A percentile compares a stretch with the other conserved stretches of the same genome.
phyloP scores from a whole-genome alignment of 495 filamentous ascomycete species.

The Gamarada debralockiae region DNA sequence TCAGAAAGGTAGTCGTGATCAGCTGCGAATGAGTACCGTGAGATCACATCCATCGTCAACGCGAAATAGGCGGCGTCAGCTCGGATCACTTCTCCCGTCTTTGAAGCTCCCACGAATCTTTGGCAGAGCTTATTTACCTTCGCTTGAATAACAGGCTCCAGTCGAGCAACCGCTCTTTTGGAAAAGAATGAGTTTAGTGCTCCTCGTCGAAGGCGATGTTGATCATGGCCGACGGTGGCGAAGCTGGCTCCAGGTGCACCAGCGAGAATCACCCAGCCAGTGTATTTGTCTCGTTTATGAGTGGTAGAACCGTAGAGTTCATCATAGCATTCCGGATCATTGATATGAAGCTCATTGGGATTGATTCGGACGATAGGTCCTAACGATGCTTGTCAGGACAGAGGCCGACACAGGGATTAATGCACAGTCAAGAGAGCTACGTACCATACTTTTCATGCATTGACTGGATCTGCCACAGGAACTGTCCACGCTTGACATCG shows the following conservation, averaged over 20 bases:
- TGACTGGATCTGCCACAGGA: constrained; percentile 19
- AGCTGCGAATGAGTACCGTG: neutral
- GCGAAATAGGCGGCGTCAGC: neutral
- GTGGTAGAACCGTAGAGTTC: no score
- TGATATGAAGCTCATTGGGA: constrained; percentile 50
- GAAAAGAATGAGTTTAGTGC: constrained; percentile 45
- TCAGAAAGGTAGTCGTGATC: neutral
- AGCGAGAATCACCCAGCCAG: no score
- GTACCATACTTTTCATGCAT: constrained; percentile 35
- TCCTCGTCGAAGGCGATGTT: constrained; percentile 34
- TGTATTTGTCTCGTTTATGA: no score
- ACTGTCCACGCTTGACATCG: constrained; percentile 12
- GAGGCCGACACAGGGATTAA: no score
- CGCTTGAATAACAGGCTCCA: constrained; percentile 41
- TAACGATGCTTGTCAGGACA: neutral
- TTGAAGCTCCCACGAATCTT: neutral
- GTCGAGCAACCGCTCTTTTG: constrained; percentile 33
- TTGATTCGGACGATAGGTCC: constrained; percentile 54
- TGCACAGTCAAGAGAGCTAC: neutral
- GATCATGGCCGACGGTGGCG: constrained; percentile 39
- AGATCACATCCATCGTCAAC: constrained; percentile 9
- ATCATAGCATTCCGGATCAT: constrained; percentile 47
- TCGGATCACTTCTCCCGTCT: constrained; percentile 1
- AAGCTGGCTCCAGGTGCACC: no score
- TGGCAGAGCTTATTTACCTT: constrained; percentile 24